Base-by-base conservation (phyloP, 2,329 filamentous ascomycete genomes). In the Diplodia sapinea region DNA sequence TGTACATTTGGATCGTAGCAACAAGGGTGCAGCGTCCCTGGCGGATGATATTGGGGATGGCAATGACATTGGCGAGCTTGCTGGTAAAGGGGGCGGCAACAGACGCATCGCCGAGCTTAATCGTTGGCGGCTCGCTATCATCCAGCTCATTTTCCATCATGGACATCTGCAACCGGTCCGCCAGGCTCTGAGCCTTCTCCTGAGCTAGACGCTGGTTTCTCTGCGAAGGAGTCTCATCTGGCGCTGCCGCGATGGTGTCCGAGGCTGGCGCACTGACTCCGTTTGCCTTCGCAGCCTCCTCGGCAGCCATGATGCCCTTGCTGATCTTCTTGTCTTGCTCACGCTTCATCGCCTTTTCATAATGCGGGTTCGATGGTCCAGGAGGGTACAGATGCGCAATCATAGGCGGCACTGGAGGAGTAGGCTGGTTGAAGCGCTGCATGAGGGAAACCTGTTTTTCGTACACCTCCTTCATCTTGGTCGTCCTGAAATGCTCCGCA, bases 1-100 rank as follows among this genome's bases (percentile, higher is more conserved):
- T 99, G 88, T 99, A 99, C 94, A 99, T 99, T 84, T 99, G 95
- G 71, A 99, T 98, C 0, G 95, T 99, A 38, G 95, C 95, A 66
- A 99, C 95, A 23, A 99, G 88, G 8, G 95, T 99, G 83, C 95
- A 99, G 70, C 95, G 91, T 68, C 95, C 95, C 82, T 99, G 95
- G 68, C 95, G 92, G 75, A 99, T 95, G 74, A 99, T 99, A 82
- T 99, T 99, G 64, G 95, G 94, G 68, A 99, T 93, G 47, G 95
- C 95, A 74, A 99, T 88, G 68, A 99, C 95, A 75, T 99, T 97
- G 73, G 94, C 92, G 52, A 99, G 87, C 82, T 99, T 99, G 78
- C 93, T 97, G 0, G 95, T 99, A 79, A 99, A 99, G 0, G 95
- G 95, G 0, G 95, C 95, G 50, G 95, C 95, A 66, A 98, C 94